Percentiles rank a stretch among this genome's conserved stretches.
Evolutionary conservation across 1,284 basidiomycete species (phyloP).

Genomic region (Schizophyllum amplum): DNA sequence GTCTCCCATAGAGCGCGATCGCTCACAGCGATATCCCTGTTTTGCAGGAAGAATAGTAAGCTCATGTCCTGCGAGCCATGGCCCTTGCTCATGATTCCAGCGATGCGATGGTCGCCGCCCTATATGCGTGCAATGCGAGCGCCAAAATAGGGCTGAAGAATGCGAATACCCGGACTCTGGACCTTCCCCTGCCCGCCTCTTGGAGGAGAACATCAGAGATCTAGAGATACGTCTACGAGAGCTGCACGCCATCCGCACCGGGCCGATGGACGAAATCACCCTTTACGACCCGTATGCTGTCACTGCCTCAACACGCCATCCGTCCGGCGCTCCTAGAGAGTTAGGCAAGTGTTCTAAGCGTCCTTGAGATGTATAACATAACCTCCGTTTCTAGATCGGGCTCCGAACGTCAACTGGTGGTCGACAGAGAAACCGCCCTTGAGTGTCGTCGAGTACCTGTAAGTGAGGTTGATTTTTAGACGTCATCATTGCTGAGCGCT

Average conservation of each 20-base stretch:
- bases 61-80: too few relatives aligned
- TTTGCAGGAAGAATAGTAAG: background rate
- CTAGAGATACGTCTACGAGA: background rate
- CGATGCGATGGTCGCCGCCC: constrained; percentile 55
- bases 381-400: background rate
- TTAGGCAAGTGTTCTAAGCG: background rate
- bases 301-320: background rate
- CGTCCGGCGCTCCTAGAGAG: background rate
- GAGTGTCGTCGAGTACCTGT: background rate
- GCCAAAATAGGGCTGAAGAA: constrained; percentile 42
- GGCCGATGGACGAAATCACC: background rate
- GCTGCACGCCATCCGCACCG: background rate
- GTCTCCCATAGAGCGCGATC: background rate
- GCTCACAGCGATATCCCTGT: background rate
- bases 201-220: background rate
- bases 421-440: background rate
- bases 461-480: background rate
- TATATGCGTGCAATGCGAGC: constrained; percentile 44
- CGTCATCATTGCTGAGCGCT: background rate
- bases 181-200: background rate
- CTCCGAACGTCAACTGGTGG: background rate
- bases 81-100: constrained; percentile 17
- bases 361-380: background rate
- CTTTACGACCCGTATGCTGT: background rate
- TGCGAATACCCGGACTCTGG: constrained; percentile 48